Conservation (phyloP, 179 eudicot species). For the Spinacia oleracea region DNA sequence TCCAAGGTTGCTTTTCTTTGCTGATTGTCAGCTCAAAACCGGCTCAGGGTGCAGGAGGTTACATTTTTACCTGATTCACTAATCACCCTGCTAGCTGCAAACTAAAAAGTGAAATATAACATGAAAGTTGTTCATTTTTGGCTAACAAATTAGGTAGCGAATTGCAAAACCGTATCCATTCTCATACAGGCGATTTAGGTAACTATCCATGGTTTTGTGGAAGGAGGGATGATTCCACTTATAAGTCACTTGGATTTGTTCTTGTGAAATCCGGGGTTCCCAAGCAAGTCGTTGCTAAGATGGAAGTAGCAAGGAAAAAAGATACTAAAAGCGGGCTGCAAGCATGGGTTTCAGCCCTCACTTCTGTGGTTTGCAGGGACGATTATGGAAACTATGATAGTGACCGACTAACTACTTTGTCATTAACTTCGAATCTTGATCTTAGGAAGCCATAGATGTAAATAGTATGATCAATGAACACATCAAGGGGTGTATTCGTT, state of each 20-base stretch:
- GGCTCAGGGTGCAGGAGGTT: background rate
- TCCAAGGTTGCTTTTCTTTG: background rate
- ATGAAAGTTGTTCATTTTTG: no score
- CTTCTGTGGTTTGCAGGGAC: constrained; percentile 42
- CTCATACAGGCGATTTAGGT: no score
- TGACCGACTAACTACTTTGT: background rate
- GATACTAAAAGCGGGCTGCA: constrained; percentile 46
- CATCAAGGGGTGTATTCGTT: background rate
- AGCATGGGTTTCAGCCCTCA: constrained; percentile 60
- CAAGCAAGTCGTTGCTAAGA: constrained; percentile 50
- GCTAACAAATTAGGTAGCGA: no score
- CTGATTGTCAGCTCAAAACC: background rate
- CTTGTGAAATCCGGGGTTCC: constrained; percentile 73
- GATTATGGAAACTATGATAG: constrained; percentile 28
- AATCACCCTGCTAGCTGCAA: no score
- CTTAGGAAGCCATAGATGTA: background rate
- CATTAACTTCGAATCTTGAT: background rate
- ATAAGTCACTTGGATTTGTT: constrained; percentile 55
- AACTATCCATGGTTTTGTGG: background rate
- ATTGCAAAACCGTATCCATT: no score
- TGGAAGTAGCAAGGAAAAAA: constrained; percentile 53
- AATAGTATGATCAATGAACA: background rate
- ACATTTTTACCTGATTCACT: no score
- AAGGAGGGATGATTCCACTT: constrained; percentile 54
- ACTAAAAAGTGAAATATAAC: no score